phyloP scores from a whole-genome alignment of 768 basidiomycete species.

The Pleurotus platypus region DNA sequence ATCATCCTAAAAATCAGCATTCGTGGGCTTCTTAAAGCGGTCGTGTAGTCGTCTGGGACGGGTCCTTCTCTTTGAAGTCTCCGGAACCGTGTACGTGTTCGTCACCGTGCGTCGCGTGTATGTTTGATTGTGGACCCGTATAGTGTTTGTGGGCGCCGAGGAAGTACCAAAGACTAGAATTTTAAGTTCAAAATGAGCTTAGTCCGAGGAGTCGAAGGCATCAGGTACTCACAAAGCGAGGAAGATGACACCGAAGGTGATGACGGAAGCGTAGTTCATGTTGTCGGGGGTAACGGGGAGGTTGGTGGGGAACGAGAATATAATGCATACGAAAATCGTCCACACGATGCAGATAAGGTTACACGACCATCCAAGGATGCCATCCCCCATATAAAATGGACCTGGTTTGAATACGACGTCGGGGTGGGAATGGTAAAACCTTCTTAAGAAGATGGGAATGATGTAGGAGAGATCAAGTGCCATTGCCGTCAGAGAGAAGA shows the following conservation, averaged over 20 bases:
- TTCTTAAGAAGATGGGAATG: constrained; percentile 75
- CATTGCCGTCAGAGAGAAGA: constrained; percentile 81
- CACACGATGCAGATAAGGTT: constrained; percentile 67
- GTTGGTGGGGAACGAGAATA: constrained; percentile 71
- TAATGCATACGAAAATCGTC: constrained; percentile 65
- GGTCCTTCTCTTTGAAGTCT: constrained; percentile 1
- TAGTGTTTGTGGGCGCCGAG: constrained; percentile 52
- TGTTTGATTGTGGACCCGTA: constrained; percentile 54
- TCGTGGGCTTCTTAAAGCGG: not conserved
- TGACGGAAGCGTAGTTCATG: constrained; percentile 83
- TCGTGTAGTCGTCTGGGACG: not conserved
- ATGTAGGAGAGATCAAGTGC: constrained; percentile 71
- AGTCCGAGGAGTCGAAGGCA: not conserved
- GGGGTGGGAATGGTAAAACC: constrained; percentile 66
- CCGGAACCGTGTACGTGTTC: not conserved
- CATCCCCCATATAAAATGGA: constrained; percentile 81
- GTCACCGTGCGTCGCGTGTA: constrained; percentile 22
- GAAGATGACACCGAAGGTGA: constrained; percentile 49
- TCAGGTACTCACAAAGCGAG: constrained; percentile 43
- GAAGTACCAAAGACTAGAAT: constrained; percentile 47
- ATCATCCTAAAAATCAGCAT: not conserved
- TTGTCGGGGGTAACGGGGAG: constrained; percentile 65
- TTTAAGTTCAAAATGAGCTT: constrained; percentile 7
- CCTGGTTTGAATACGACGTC: constrained; percentile 85
- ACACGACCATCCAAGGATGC: constrained; percentile 54